Evolutionary conservation across 257 asterid genomes (phyloP).

Genomic region (Phtheirospermum japonicum): DNA sequence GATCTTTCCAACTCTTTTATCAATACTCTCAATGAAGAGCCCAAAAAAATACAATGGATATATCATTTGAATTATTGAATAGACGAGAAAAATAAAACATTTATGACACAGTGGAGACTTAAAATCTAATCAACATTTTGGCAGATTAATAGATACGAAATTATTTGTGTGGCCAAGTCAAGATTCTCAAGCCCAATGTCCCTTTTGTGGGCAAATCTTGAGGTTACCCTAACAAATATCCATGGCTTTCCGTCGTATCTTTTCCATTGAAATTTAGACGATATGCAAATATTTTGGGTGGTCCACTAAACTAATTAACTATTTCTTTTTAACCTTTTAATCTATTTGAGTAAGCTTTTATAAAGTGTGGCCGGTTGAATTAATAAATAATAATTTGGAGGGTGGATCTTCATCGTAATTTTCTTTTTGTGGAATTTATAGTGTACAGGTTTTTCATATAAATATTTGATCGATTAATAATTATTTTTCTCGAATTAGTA

Average conservation of each 20-base stretch:
- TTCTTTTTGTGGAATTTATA: too few relatives aligned
- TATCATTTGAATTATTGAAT: conserved; percentile 8
- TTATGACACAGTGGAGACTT: conserved; percentile 24
- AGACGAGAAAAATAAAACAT: conserved; percentile 15
- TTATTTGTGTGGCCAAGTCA: conserved; percentile 34
- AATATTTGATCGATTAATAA: too few relatives aligned
- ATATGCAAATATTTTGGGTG: conserved; percentile 27
- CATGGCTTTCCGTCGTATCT: conserved; percentile 39
- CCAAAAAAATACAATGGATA: not conserved
- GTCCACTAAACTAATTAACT: conserved; percentile 31
- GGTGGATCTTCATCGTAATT: not conserved
- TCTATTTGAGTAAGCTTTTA: not conserved
- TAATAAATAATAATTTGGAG: not conserved
- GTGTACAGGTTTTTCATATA: too few relatives aligned
- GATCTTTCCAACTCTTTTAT: too few relatives aligned
- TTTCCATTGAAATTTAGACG: conserved; percentile 30
- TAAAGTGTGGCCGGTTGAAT: not conserved
- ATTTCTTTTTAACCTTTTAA: not conserved
- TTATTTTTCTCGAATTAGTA: too few relatives aligned
- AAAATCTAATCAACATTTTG: conserved; percentile 30
- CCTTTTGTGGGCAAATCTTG: conserved; percentile 33
- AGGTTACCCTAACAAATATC: conserved; percentile 22
- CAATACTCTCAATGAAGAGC: not conserved
- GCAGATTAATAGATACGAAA: conserved; percentile 26
- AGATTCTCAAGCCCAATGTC: conserved; percentile 61